phyloP scores from a whole-genome alignment of 2,329 filamentous ascomycete genomes.

The Ascochyta pisi region DNA sequence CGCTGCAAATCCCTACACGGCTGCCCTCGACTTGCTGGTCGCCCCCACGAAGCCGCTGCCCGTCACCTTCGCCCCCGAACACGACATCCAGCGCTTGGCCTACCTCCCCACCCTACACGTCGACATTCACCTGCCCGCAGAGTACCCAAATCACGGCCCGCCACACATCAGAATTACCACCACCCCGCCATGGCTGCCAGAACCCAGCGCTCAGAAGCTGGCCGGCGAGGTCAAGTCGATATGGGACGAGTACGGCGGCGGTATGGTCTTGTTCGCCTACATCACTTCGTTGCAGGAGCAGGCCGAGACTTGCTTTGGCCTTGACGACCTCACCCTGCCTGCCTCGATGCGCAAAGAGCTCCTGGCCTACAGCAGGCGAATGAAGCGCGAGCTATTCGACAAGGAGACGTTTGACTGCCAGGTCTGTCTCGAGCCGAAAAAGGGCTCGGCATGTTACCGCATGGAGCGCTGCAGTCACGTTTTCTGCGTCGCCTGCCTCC shows the following conservation, averaged over 20 bases:
- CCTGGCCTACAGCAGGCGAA: constrained; percentile 78
- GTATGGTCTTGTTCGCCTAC: constrained; percentile 65
- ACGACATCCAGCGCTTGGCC: constrained; percentile 56
- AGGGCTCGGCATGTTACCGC: constrained; percentile 79
- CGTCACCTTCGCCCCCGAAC: constrained; percentile 33
- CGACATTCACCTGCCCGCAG: constrained; percentile 59
- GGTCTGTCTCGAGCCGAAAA: constrained; percentile 91
- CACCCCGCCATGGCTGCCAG: constrained; percentile 61
- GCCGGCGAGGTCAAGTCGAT: constrained; percentile 56
- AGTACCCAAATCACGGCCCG: constrained; percentile 62
- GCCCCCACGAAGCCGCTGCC: constrained; percentile 60
- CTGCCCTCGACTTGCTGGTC: constrained; percentile 63
- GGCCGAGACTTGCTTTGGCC: constrained; percentile 62
- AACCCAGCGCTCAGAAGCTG: constrained; percentile 53
- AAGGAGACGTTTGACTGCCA: constrained; percentile 86
- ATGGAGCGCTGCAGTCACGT: constrained; percentile 87
- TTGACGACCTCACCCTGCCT: constrained; percentile 57
- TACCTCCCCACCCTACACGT: constrained; percentile 65
- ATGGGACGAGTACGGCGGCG: constrained; percentile 67
- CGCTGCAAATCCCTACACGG: constrained; percentile 50
- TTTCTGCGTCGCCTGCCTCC: constrained; percentile 86
- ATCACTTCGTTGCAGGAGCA: constrained; percentile 67
- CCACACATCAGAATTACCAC: constrained; percentile 60
- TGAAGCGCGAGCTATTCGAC: constrained; percentile 77
- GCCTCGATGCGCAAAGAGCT: constrained; percentile 69